Evolutionary conservation across 2,329 filamentous ascomycete genomes (phyloP).

Genomic region (Fulvia fulva): DNA sequence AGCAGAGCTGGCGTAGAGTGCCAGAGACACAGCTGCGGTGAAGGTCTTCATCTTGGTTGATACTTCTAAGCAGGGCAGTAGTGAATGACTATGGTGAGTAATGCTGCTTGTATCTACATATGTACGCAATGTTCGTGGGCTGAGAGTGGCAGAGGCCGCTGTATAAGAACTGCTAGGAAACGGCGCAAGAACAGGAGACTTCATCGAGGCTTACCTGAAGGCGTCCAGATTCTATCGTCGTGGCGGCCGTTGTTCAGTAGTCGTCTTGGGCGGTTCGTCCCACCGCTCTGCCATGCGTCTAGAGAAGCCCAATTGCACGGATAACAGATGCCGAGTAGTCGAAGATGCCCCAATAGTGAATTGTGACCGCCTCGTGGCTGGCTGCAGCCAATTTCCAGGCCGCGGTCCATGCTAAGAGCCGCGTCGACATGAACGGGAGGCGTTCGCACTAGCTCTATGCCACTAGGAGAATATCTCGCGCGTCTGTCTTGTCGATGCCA

Average conservation of each 20-base stretch:
- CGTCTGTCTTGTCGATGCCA: background rate
- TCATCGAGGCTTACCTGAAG: background rate
- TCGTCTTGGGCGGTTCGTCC: background rate
- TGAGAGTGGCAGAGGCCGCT: background rate
- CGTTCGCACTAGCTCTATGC: background rate
- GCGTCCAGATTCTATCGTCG: background rate
- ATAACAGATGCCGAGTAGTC: background rate
- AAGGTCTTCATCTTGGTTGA: conserved; percentile 14
- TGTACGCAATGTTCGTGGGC: background rate
- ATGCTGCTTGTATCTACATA: background rate
- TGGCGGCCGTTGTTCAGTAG: background rate
- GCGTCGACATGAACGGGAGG: background rate
- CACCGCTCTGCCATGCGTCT: background rate
- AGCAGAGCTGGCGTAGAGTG: conserved; percentile 9
- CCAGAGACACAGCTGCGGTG: conserved; percentile 10
- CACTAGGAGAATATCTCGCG: background rate
- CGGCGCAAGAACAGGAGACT: background rate
- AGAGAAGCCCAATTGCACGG: background rate
- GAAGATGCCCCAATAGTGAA: background rate
- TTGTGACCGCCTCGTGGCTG: background rate
- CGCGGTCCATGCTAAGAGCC: background rate
- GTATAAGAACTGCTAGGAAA: background rate
- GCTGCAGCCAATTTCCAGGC: conserved; percentile 1
- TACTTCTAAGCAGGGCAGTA: background rate
- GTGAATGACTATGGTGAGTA: background rate